Percentiles rank a stretch among this genome's conserved stretches.
These are phyloP conservation scores for Clavariopsis aquatica DNA, from an alignment of 495 filamentous ascomycete genomes.

Conservation along the genomic window DNA sequence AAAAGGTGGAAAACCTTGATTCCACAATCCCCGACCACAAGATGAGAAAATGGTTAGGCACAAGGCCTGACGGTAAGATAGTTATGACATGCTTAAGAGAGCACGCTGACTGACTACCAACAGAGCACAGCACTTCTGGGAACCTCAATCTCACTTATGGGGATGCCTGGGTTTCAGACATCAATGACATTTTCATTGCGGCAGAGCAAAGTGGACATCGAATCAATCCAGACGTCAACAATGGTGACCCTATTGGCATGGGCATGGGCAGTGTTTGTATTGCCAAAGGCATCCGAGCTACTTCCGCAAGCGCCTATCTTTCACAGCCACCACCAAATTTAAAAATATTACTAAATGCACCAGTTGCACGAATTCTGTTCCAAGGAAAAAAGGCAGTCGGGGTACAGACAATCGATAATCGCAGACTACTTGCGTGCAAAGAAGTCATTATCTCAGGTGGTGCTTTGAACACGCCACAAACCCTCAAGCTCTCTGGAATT, in stretches of 20 bases:
- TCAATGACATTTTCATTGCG: slow-evolving; percentile 28
- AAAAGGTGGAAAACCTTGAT: slow-evolving; percentile 22
- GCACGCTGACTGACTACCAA: slow-evolving; percentile 39
- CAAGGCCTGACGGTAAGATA: slow-evolving; percentile 17
- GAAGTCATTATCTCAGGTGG: slow-evolving; percentile 68
- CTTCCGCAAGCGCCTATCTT: slow-evolving; percentile 54
- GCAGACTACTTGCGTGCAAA: slow-evolving; percentile 29
- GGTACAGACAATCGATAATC: slow-evolving; percentile 5
- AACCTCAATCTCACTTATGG: slow-evolving; percentile 53
- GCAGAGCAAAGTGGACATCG: background rate
- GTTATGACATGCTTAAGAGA: slow-evolving; percentile 44
- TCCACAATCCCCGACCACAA: slow-evolving; percentile 39
- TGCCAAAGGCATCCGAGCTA: slow-evolving; percentile 53
- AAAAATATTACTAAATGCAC: slow-evolving; percentile 41
- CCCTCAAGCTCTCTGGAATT: slow-evolving; percentile 65
- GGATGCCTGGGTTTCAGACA: slow-evolving; percentile 53
- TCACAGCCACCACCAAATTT: slow-evolving; percentile 51
- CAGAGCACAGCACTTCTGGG: slow-evolving; percentile 37
- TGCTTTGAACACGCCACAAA: slow-evolving; percentile 60
- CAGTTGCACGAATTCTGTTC: slow-evolving; percentile 18
- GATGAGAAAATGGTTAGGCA: slow-evolving; percentile 38
- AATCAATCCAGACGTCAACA: slow-evolving; percentile 37
- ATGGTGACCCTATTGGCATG: slow-evolving; percentile 2
- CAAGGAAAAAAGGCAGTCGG: slow-evolving; percentile 17
- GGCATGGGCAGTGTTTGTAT: slow-evolving; percentile 52